These are phyloP conservation scores for Lactarius hengduanensis DNA, from an alignment of 768 basidiomycete species.

Conservation along the genomic window DNA sequence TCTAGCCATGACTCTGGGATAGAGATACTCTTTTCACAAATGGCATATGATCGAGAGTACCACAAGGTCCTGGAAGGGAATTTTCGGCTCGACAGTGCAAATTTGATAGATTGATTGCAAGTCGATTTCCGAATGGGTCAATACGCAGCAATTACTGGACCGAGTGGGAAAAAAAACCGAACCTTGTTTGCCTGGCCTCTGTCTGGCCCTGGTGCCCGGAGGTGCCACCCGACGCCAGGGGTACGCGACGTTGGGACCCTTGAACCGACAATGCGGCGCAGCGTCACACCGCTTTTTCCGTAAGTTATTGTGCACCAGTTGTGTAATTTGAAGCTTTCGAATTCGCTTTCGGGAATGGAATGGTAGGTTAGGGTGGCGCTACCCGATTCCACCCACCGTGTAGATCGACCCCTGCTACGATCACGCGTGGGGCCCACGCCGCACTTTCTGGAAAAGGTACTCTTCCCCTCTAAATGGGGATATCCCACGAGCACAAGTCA, in stretches of 20 bases:
- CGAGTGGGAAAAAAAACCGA: background rate
- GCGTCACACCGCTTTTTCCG: background rate
- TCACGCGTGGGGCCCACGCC: constrained; percentile 9
- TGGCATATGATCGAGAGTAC: constrained; percentile 2
- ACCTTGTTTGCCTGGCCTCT: constrained; percentile 9
- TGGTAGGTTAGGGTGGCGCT: background rate
- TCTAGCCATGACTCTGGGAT: background rate
- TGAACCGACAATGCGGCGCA: constrained; percentile 4
- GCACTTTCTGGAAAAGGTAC: constrained; percentile 5
- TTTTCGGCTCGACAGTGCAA: background rate
- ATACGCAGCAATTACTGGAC: constrained; percentile 9
- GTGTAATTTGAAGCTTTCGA: background rate
- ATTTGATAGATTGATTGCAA: constrained; percentile 7
- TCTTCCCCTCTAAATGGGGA: background rate
- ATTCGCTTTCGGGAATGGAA: background rate
- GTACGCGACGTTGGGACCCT: constrained; percentile 2
- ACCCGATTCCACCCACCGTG: constrained; percentile 5
- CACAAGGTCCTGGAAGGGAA: background rate
- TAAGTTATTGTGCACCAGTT: background rate
- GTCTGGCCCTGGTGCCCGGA: background rate
- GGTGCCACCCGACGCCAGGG: constrained; percentile 9
- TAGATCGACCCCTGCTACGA: constrained; percentile 13
- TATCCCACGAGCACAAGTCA: constrained; percentile 15
- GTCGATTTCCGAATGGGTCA: constrained; percentile 14
- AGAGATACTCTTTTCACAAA: background rate